phyloP scores from a whole-genome alignment of 148 eudicot genomes.

The Rhododendron williamsianum region DNA sequence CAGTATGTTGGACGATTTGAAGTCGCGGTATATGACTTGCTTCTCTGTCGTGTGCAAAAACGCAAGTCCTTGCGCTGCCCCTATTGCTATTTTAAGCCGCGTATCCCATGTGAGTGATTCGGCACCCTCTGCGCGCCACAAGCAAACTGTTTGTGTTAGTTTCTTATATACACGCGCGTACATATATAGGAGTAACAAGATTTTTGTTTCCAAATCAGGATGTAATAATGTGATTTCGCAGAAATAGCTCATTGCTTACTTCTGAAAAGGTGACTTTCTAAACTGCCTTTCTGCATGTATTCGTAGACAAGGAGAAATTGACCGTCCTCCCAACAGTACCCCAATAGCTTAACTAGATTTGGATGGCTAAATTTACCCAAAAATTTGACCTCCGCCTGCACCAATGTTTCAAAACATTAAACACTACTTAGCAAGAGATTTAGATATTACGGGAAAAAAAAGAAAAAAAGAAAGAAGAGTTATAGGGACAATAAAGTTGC shows the following conservation, averaged over 20 bases:
- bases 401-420: not conserved
- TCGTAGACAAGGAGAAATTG: slow-evolving; percentile 69
- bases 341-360: slow-evolving; percentile 58
- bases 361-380: slow-evolving; percentile 68
- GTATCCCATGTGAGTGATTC: slow-evolving; percentile 61
- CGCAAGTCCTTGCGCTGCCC: slow-evolving; percentile 76
- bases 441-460: no score
- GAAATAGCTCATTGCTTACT: slow-evolving; percentile 28
- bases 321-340: slow-evolving; percentile 59
- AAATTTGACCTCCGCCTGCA: slow-evolving; percentile 60
- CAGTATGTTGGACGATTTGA: slow-evolving; percentile 80
- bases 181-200: not conserved
- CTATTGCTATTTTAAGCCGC: slow-evolving; percentile 63
- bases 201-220: not conserved
- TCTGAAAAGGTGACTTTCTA: slow-evolving; percentile 60
- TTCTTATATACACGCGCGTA: no score
- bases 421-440: not conserved
- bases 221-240: not conserved
- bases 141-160: not conserved
- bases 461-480: no score
- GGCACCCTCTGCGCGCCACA: slow-evolving; percentile 31
- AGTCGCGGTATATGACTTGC: slow-evolving; percentile 75
- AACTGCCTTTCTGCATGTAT: slow-evolving; percentile 53
- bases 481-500: no score
- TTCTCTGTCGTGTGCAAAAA: slow-evolving; percentile 77